Conservation (phyloP, 768 basidiomycete genomes). For the Termitomyces sp. region DNA sequence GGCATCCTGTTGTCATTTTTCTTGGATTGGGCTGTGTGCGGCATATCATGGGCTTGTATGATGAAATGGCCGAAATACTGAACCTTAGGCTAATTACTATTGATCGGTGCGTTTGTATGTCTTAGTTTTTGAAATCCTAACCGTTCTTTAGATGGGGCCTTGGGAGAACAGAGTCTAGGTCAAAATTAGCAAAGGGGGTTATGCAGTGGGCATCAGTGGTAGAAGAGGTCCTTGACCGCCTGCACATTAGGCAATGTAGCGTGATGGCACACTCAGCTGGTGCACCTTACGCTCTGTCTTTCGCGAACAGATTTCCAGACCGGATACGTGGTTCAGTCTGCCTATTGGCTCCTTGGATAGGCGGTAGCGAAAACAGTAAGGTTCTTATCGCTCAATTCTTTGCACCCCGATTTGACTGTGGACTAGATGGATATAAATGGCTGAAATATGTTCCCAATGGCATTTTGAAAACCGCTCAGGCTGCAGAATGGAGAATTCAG, state of each 20-base stretch:
- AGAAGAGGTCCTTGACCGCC: slow-evolving; percentile 81
- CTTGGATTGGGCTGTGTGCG: slow-evolving; percentile 92
- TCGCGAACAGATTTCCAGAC: slow-evolving; percentile 67
- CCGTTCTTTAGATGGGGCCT: slow-evolving; percentile 72
- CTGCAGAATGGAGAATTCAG: slow-evolving; percentile 96
- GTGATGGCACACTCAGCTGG: slow-evolving; percentile 96
- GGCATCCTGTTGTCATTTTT: slow-evolving; percentile 86
- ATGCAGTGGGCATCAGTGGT: slow-evolving; percentile 89
- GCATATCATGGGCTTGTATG: slow-evolving; percentile 92
- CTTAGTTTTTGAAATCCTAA: slow-evolving; percentile 7
- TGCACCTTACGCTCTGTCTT: slow-evolving; percentile 89
- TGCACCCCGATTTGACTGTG: slow-evolving; percentile 2
- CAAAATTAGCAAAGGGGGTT: slow-evolving; percentile 70
- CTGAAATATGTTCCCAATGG: slow-evolving; percentile 94
- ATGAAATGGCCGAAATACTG: slow-evolving; percentile 90
- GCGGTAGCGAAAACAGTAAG: slow-evolving; percentile 84
- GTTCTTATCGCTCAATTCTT: slow-evolving; percentile 7
- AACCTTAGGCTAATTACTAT: slow-evolving; percentile 89
- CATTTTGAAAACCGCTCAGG: slow-evolving; percentile 90
- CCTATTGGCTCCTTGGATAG: slow-evolving; percentile 94
- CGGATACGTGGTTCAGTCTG: slow-evolving; percentile 83
- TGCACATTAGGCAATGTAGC: slow-evolving; percentile 75
- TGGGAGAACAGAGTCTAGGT: slow-evolving; percentile 74
- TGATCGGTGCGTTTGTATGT: slow-evolving; percentile 59
- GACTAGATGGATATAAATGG: slow-evolving; percentile 85